These are phyloP conservation scores for Citrus inodora DNA, from an alignment of 345 rosid species.

Conservation along the genomic window DNA sequence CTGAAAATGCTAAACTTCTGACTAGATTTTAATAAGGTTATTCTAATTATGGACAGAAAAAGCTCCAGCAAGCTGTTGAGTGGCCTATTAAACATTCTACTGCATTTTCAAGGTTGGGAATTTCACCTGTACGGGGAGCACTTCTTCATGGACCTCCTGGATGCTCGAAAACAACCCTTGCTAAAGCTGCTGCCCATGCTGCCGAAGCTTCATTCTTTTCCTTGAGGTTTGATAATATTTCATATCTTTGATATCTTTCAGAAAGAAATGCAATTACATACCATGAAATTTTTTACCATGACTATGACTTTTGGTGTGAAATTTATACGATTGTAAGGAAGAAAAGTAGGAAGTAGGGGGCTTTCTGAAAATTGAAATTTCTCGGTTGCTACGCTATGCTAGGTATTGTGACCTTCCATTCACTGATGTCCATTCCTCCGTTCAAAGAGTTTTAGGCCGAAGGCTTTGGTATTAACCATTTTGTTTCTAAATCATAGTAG, in stretches of 20 bases:
- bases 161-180: conserved; percentile 97
- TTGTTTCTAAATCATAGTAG: not conserved
- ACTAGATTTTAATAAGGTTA: not conserved
- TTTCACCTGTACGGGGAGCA: conserved; percentile 79
- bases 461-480: not conserved
- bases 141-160: conserved; percentile 99
- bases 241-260: not conserved
- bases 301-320: not conserved
- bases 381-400: not conserved
- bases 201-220: conserved; percentile 93
- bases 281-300: not conserved
- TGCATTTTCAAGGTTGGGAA: conserved; percentile 68
- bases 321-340: not conserved
- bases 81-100: conserved; percentile 90
- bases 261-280: not conserved
- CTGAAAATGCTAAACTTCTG: not conserved
- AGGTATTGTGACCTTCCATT: not conserved
- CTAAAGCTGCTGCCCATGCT: conserved; percentile 93
- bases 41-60: conserved; percentile 48
- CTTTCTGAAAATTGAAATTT: not conserved
- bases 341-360: not conserved
- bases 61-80: conserved; percentile 86
- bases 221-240: conserved; percentile 49
- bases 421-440: not conserved
- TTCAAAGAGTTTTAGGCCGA: not conserved